phyloP scores from a whole-genome alignment of 83 land plant genomes.

The Picea abies region DNA sequence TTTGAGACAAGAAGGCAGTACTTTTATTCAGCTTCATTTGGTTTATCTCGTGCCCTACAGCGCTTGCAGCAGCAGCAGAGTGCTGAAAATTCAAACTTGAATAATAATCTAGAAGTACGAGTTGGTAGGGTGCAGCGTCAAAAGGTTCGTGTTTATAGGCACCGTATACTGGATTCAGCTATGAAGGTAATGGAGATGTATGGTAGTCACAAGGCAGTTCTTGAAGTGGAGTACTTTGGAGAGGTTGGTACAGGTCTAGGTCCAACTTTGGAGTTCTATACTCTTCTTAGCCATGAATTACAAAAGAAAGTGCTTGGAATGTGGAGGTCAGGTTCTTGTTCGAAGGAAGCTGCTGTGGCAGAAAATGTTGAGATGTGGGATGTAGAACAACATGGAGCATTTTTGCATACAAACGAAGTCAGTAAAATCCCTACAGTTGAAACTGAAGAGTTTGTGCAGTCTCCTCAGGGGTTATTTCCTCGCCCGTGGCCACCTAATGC shows the following conservation, averaged over 20 bases:
- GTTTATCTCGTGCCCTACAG: constrained; percentile 55
- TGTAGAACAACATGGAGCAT: constrained; percentile 21
- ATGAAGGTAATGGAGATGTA: constrained; percentile 61
- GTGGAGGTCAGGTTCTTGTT: constrained; percentile 37
- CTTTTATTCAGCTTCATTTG: constrained; percentile 53
- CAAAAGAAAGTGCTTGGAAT: constrained; percentile 44
- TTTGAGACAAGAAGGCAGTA: constrained; percentile 63
- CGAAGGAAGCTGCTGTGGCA: not conserved
- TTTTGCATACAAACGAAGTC: constrained; percentile 23
- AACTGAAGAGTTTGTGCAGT: constrained; percentile 35
- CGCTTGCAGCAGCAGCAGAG: constrained; percentile 53
- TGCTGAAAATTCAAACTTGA: constrained; percentile 36
- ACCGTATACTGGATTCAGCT: constrained; percentile 53
- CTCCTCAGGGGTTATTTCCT: constrained; percentile 53
- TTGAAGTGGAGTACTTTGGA: constrained; percentile 59
- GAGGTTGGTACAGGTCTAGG: constrained; percentile 65
- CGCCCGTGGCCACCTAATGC: constrained; percentile 45
- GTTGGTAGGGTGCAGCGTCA: constrained; percentile 54
- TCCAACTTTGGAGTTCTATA: constrained; percentile 66
- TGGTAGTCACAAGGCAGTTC: constrained; percentile 45
- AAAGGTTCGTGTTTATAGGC: constrained; percentile 56
- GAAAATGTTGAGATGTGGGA: constrained; percentile 10
- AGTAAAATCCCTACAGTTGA: constrained; percentile 20
- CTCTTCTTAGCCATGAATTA: constrained; percentile 54
- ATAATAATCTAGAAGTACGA: constrained; percentile 44